Percentiles rank a stretch among this genome's conserved stretches.
Conservation (phyloP, 345 rosid genomes). For the Eucalyptus microcorys region DNA sequence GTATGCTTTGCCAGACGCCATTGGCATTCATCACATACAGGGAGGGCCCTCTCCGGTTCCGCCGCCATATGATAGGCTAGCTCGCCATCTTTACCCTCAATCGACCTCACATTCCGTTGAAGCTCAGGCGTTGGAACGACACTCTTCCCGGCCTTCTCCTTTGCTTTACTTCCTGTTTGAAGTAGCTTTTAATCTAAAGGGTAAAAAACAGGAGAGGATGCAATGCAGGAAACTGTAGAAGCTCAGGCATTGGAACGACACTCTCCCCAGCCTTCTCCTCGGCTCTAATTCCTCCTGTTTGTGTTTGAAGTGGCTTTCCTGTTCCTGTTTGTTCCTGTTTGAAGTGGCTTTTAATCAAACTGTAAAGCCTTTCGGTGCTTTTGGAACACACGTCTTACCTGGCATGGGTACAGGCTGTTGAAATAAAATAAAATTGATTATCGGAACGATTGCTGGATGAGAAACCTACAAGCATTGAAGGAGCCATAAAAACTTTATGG, state of each 20-base stretch:
- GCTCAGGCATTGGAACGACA: not conserved
- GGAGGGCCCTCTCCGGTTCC: not conserved
- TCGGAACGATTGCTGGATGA: too few species aligned
- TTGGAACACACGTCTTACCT: not conserved
- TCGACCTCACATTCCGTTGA: not conserved
- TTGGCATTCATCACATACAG: not conserved
- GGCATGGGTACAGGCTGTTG: too few species aligned
- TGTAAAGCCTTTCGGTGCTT: not conserved
- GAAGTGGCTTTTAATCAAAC: not conserved
- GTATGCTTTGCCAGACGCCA: not conserved
- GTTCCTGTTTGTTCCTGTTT: not conserved
- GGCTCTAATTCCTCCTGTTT: not conserved
- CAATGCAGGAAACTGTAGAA: not conserved
- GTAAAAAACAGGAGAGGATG: not conserved
- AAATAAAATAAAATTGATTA: too few species aligned
- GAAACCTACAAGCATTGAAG: too few species aligned
- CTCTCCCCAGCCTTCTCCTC: not conserved
- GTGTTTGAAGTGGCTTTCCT: not conserved
- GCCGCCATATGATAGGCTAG: not conserved
- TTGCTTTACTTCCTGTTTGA: not conserved
- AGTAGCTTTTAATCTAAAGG: not conserved
- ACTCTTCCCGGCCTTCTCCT: not conserved
- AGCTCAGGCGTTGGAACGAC: not conserved
- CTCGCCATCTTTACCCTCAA: not conserved
- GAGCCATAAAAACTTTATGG: too few species aligned